These are phyloP conservation scores for Neofusicoccum sp. DNA, from an alignment of 2,329 filamentous ascomycete species.

Conservation along the genomic window DNA sequence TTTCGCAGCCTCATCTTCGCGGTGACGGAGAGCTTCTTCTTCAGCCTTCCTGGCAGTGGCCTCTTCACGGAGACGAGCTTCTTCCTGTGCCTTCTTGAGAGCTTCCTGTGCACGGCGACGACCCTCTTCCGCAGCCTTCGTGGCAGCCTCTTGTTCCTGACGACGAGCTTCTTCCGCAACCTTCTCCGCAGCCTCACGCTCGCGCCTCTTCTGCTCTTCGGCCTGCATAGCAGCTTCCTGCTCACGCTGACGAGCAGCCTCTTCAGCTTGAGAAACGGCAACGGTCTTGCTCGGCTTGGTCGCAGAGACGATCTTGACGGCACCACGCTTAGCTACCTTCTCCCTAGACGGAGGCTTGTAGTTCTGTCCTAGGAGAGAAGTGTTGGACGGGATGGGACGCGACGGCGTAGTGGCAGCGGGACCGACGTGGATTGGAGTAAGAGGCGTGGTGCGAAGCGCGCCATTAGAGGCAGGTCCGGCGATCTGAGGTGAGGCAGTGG, in stretches of 20 bases:
- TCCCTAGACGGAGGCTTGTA: slow-evolving; percentile 14
- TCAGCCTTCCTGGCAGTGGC: not conserved
- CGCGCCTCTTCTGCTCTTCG: not conserved
- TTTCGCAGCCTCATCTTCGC: not conserved
- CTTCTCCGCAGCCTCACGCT: not conserved
- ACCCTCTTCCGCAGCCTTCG: not conserved
- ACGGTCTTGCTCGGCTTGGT: not conserved
- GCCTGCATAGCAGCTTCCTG: not conserved
- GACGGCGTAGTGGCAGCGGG: too few species aligned
- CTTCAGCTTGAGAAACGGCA: not conserved
- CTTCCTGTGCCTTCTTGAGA: not conserved
- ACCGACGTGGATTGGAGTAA: too few species aligned
- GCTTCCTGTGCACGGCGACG: not conserved
- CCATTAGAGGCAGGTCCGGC: not conserved
- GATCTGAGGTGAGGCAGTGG: not conserved
- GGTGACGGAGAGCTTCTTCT: not conserved
- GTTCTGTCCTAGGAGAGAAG: slow-evolving; percentile 5
- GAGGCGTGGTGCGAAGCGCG: too few species aligned
- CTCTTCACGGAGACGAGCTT: not conserved
- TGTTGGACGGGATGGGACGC: not conserved
- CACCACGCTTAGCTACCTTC: not conserved
- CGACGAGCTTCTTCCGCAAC: not conserved
- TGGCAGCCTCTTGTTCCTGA: not conserved
- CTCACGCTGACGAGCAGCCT: not conserved
- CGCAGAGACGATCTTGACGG: slow-evolving; percentile 2